These are phyloP conservation scores for Chaetomium olivaceum DNA, from an alignment of 2,329 filamentous ascomycete species.

Conservation along the genomic window DNA sequence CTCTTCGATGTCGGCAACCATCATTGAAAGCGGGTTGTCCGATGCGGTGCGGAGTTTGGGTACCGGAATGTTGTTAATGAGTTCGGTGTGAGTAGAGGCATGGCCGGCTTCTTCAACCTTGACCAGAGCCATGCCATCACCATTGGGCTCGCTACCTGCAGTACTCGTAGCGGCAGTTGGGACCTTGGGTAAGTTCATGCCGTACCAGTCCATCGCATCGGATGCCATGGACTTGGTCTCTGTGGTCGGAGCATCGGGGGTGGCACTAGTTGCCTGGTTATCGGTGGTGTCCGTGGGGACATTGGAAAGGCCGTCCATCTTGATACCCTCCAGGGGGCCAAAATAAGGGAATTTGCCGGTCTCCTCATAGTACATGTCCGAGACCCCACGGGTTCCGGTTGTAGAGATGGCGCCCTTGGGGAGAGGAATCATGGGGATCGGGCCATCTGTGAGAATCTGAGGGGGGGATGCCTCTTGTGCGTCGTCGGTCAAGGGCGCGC, in stretches of 20 bases:
- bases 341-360: constrained; percentile 19
- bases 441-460: constrained; percentile 14
- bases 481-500: constrained; percentile 13
- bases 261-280: neutral
- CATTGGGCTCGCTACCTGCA: neutral
- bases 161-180: neutral
- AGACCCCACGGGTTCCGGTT: constrained; percentile 24
- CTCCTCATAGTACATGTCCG: constrained; percentile 28
- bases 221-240: neutral
- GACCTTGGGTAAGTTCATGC: constrained; percentile 19
- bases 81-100: neutral
- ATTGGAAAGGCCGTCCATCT: neutral
- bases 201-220: constrained; percentile 27
- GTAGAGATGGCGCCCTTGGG: constrained; percentile 15
- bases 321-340: neutral
- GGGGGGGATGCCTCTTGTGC: neutral
- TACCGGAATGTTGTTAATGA: constrained; percentile 26
- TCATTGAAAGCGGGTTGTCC: constrained; percentile 29
- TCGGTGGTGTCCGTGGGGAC: neutral
- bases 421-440: constrained; percentile 17
- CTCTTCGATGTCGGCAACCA: constrained; percentile 27
- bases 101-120: constrained; percentile 3
- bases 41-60: constrained; percentile 29
- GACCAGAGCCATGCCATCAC: neutral
- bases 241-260: neutral